These are phyloP conservation scores for Eustoma russellianum DNA, from an alignment of 257 asterid genomes.

Conservation along the genomic window DNA sequence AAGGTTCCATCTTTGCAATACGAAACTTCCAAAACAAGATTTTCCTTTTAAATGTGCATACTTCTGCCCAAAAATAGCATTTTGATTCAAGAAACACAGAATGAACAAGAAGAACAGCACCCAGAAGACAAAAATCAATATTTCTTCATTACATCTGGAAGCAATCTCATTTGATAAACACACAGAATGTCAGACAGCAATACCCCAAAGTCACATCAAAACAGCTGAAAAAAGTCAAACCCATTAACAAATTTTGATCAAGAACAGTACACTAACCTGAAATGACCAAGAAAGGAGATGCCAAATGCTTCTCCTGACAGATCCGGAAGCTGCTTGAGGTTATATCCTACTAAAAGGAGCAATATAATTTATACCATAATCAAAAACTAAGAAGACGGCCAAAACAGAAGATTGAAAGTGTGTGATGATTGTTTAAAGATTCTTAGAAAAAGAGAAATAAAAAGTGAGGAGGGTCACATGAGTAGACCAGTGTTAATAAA, in stretches of 20 bases:
- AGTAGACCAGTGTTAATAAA: constrained; percentile 9
- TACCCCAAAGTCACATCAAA: constrained; percentile 13
- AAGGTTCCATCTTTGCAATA: constrained; percentile 10
- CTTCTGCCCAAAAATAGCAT: constrained; percentile 5
- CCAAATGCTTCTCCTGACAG: constrained; percentile 18
- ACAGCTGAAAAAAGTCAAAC: constrained; percentile 8
- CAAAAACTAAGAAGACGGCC: too few relatives aligned
- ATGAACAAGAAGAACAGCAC: constrained; percentile 14
- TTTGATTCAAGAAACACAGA: constrained; percentile 13
- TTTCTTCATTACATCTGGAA: constrained; percentile 5
- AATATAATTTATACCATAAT: too few relatives aligned
- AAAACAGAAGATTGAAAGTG: constrained; percentile 5
- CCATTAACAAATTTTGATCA: constrained; percentile 2
- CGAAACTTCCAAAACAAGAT: constrained; percentile 13
- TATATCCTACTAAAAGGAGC: too few relatives aligned
- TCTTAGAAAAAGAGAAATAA: neutral
- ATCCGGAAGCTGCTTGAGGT: constrained; percentile 24
- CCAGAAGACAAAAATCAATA: constrained; percentile 27
- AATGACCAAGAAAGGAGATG: constrained; percentile 2
- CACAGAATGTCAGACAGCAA: constrained; percentile 9
- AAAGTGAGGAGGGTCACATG: constrained; percentile 13
- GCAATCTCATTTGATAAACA: neutral
- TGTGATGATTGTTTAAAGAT: constrained; percentile 1
- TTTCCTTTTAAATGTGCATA: constrained; percentile 4
- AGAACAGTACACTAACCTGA: constrained; percentile 1